Percentiles rank a stretch among this genome's conserved stretches.
These are phyloP conservation scores for Sechiopsis laciniata DNA, from an alignment of 306 rosid species.

Conservation along the genomic window DNA sequence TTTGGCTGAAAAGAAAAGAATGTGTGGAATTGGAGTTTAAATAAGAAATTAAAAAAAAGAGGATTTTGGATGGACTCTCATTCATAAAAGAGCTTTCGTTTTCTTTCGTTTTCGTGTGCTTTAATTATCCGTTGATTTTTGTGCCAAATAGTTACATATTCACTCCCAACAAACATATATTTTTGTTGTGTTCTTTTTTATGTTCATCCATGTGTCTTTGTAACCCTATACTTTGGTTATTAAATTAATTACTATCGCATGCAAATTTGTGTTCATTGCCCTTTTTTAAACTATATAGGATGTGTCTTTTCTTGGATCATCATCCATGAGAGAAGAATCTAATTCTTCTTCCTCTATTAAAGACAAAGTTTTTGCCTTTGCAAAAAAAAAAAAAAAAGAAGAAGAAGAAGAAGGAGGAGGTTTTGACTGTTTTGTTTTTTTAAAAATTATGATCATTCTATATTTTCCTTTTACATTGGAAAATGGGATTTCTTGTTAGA, in stretches of 20 bases:
- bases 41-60: background rate
- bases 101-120: background rate
- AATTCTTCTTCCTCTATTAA: background rate
- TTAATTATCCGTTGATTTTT: background rate
- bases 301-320: background rate
- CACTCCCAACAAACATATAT: background rate
- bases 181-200: background rate
- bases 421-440: too few species aligned
- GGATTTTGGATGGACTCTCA: slow-evolving; percentile 16
- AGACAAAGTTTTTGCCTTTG: background rate
- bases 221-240: background rate
- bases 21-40: slow-evolving; percentile 23
- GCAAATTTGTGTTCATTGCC: background rate
- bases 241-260: background rate
- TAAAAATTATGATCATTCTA: too few species aligned
- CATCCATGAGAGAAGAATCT: background rate
- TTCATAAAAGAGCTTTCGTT: background rate
- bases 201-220: background rate
- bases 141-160: background rate
- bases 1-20: slow-evolving; percentile 30
- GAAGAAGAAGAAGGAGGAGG: too few species aligned
- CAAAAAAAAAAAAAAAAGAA: background rate
- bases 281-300: background rate
- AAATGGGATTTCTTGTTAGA: too few species aligned
- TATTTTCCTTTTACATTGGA: background rate